phyloP scores from a whole-genome alignment of 2,329 filamentous ascomycete species.

The Ophioceras dolichostomum region DNA sequence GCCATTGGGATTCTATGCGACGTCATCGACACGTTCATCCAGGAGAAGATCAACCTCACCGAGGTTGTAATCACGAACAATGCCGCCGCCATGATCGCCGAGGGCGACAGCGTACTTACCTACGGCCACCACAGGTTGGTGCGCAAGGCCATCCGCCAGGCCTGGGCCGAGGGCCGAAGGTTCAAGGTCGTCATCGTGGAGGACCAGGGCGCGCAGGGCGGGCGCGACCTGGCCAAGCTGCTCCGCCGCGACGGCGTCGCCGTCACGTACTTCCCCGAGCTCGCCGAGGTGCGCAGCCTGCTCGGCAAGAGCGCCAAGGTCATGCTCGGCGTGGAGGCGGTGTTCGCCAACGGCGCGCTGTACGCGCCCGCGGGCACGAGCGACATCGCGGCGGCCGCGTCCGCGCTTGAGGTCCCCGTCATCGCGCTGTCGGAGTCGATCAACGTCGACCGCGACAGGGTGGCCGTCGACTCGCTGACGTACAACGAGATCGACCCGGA shows the following conservation, averaged over 20 bases:
- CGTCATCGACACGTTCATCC: constrained; percentile 80
- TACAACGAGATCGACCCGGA: constrained; percentile 81
- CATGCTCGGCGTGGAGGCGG: constrained; percentile 79
- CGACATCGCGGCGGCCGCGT: constrained; percentile 72
- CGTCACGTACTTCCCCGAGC: constrained; percentile 66
- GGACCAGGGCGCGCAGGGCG: constrained; percentile 37
- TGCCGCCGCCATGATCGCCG: constrained; percentile 61
- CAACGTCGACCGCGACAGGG: constrained; percentile 79
- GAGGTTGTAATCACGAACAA: constrained; percentile 74
- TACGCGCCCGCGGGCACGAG: constrained; percentile 83
- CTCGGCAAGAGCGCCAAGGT: constrained; percentile 55
- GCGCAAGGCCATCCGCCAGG: constrained; percentile 66
- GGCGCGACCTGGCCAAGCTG: constrained; percentile 51
- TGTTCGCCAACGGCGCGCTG: constrained; percentile 89
- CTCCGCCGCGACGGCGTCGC: constrained; percentile 56
- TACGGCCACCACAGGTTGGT: constrained; percentile 82
- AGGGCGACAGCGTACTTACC: constrained; percentile 74
- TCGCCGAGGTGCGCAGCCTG: constrained; percentile 64
- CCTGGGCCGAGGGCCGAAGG: constrained; percentile 54
- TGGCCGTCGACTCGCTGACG: constrained; percentile 84
- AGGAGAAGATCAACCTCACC: constrained; percentile 78
- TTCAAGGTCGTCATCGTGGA: constrained; percentile 85
- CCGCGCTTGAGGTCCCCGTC: constrained; percentile 64
- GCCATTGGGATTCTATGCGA: constrained; percentile 70
- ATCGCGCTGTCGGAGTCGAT: constrained; percentile 88